Percentiles rank a stretch among this genome's conserved stretches.
phyloP scores from a whole-genome alignment of 2,329 filamentous ascomycete species.

The Penicillium crustosum region DNA sequence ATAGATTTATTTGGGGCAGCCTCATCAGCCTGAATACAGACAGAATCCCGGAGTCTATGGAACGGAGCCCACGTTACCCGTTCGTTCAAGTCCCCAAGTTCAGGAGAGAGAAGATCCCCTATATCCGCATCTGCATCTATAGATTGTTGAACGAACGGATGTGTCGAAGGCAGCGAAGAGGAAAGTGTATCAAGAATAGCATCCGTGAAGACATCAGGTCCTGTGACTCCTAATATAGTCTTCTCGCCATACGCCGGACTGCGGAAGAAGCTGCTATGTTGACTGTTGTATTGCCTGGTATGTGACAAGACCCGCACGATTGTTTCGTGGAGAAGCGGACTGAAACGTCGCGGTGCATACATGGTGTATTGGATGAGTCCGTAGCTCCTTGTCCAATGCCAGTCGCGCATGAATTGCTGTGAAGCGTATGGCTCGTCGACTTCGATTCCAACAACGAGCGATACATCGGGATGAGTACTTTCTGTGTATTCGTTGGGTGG shows the following conservation, averaged over 20 bases:
- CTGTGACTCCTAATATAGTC: slow-evolving; percentile 34
- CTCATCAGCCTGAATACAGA: slow-evolving; percentile 29
- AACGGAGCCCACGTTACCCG: slow-evolving; percentile 39
- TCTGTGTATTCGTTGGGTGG: slow-evolving; percentile 9
- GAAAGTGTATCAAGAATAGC: slow-evolving; percentile 34
- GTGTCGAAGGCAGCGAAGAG: slow-evolving; percentile 27
- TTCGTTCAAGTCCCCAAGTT: not conserved
- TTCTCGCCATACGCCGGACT: slow-evolving; percentile 25
- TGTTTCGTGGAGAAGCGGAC: slow-evolving; percentile 32
- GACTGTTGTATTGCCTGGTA: slow-evolving; percentile 27
- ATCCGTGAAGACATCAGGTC: slow-evolving; percentile 38
- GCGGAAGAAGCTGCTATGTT: slow-evolving; percentile 12
- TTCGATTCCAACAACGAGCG: slow-evolving; percentile 35
- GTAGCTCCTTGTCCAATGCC: slow-evolving; percentile 38
- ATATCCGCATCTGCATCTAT: slow-evolving; percentile 23
- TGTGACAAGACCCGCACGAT: slow-evolving; percentile 36
- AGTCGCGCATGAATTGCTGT: slow-evolving; percentile 29
- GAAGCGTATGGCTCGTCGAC: slow-evolving; percentile 40
- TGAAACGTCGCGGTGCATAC: slow-evolving; percentile 38
- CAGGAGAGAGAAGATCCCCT: slow-evolving; percentile 16
- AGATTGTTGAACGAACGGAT: slow-evolving; percentile 28
- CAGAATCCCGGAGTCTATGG: slow-evolving; percentile 23
- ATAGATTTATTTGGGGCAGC: slow-evolving; percentile 55
- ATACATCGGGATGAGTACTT: slow-evolving; percentile 22
- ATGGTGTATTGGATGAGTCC: slow-evolving; percentile 38